Percentiles rank a stretch among this genome's conserved stretches.
Evolutionary conservation across 257 asterid genomes (phyloP).

Genomic region (Phtheirospermum japonicum): DNA sequence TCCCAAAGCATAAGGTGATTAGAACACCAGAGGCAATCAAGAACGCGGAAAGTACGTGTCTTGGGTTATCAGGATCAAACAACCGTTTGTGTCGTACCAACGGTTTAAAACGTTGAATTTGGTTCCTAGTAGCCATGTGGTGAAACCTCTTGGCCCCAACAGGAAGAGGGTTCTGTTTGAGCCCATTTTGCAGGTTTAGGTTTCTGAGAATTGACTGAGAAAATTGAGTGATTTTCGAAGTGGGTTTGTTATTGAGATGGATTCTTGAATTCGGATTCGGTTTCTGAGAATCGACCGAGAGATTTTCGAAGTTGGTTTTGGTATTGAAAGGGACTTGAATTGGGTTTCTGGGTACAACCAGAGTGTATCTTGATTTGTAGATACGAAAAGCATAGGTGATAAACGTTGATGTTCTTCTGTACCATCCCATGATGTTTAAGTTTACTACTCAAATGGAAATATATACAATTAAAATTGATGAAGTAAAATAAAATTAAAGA

Average conservation of each 20-base stretch:
- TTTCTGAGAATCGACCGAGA: too few species aligned
- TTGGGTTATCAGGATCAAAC: constrained; percentile 68
- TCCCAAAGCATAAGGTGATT: constrained; percentile 65
- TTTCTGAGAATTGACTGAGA: too few species aligned
- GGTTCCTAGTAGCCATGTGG: constrained; percentile 55
- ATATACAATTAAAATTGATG: too few species aligned
- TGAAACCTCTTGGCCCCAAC: constrained; percentile 63
- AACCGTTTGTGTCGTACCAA: constrained; percentile 65
- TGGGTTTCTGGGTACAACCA: constrained; percentile 34
- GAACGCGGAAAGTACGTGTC: constrained; percentile 31
- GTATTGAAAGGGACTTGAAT: too few species aligned
- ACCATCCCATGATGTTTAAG: constrained; percentile 63
- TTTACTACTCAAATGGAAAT: too few species aligned
- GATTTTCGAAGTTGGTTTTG: too few species aligned
- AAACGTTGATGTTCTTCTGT: constrained; percentile 46
- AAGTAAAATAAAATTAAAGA: too few species aligned
- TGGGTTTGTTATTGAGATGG: constrained; percentile 3
- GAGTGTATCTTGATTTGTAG: constrained; percentile 34
- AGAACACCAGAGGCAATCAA: constrained; percentile 64
- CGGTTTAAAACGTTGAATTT: constrained; percentile 58
- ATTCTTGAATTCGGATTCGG: too few species aligned
- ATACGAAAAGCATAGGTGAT: constrained; percentile 38
- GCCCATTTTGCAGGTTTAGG: not conserved
- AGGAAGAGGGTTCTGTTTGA: constrained; percentile 39
- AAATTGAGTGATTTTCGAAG: constrained; percentile 17